Evolutionary conservation across 371 early-diverging fungal genomes (phyloP).

Genomic region (Quaeritorhiza haematococci): DNA sequence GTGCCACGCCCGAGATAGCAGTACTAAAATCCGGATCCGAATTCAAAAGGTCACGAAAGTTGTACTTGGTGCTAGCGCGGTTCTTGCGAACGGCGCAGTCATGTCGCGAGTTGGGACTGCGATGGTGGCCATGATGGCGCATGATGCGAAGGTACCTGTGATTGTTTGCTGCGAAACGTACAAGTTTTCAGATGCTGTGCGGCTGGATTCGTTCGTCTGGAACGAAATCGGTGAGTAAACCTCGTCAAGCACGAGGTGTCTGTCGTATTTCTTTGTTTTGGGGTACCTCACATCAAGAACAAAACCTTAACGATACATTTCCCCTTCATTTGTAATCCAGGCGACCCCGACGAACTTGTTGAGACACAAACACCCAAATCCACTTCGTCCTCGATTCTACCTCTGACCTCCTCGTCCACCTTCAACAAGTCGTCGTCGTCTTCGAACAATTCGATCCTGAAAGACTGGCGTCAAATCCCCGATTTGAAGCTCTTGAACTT

Average conservation of each 20-base stretch:
- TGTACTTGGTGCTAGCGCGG: conserved; percentile 86
- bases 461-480: conserved; percentile 40
- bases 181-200: conserved; percentile 89
- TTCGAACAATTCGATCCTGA: conserved; percentile 22
- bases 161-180: conserved; percentile 94
- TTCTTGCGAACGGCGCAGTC: conserved; percentile 89
- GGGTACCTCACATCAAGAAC: not conserved
- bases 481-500: conserved; percentile 77
- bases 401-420: conserved; percentile 25
- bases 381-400: conserved; percentile 15
- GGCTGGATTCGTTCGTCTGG: conserved; percentile 91
- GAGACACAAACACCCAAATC: conserved; percentile 27
- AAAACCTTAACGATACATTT: not conserved
- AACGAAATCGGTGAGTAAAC: conserved; percentile 82
- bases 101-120: conserved; percentile 91
- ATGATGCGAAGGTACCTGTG: conserved; percentile 84
- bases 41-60: conserved; percentile 73
- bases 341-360: conserved; percentile 75
- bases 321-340: conserved; percentile 23
- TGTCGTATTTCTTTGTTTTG: conserved; percentile 2
- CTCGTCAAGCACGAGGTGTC: not conserved
- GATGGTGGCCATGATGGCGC: conserved; percentile 86
- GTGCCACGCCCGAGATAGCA: not conserved
- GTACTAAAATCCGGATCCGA: not conserved
- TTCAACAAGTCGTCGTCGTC: conserved; percentile 7